Conservation (phyloP, 177 flowering plant species). For the Vitis hybrid region DNA sequence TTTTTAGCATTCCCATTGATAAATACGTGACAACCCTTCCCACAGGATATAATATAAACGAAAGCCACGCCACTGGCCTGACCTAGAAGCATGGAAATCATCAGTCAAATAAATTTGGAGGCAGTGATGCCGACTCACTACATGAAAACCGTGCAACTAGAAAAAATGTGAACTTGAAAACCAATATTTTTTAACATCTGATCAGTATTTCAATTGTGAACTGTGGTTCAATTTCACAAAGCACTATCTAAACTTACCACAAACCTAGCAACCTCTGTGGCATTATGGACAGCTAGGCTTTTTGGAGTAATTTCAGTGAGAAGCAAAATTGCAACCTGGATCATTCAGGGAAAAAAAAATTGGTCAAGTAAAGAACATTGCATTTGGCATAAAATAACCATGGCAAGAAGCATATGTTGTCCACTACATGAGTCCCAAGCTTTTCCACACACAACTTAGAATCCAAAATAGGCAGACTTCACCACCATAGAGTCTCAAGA, state of each 20-base stretch:
- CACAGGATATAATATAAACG: slow-evolving; percentile 88
- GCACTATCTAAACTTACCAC: slow-evolving; percentile 64
- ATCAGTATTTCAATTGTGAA: not conserved
- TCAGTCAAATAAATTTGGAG: slow-evolving; percentile 1
- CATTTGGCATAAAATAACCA: not conserved
- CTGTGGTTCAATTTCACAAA: not conserved
- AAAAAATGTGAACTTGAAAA: not conserved
- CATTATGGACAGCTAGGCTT: slow-evolving; percentile 95
- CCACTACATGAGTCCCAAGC: too few relatives aligned
- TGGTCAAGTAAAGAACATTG: not conserved
- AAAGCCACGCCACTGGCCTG: slow-evolving; percentile 99
- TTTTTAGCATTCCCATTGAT: slow-evolving; percentile 91
- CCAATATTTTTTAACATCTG: not conserved
- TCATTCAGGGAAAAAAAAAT: slow-evolving; percentile 2
- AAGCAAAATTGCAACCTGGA: slow-evolving; percentile 88
- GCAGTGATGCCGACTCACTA: not conserved
- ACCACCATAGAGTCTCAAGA: too few relatives aligned
- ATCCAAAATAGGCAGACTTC: too few relatives aligned
- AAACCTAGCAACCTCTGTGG: slow-evolving; percentile 93
- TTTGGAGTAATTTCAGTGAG: slow-evolving; percentile 99
- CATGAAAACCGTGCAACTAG: not conserved
- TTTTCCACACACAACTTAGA: too few relatives aligned
- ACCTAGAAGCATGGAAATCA: slow-evolving; percentile 58
- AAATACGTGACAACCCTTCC: slow-evolving; percentile 92
- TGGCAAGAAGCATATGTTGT: too few relatives aligned